Evolutionary conservation across 768 basidiomycete species (phyloP).

Genomic region (Neoboletus magnificus): DNA sequence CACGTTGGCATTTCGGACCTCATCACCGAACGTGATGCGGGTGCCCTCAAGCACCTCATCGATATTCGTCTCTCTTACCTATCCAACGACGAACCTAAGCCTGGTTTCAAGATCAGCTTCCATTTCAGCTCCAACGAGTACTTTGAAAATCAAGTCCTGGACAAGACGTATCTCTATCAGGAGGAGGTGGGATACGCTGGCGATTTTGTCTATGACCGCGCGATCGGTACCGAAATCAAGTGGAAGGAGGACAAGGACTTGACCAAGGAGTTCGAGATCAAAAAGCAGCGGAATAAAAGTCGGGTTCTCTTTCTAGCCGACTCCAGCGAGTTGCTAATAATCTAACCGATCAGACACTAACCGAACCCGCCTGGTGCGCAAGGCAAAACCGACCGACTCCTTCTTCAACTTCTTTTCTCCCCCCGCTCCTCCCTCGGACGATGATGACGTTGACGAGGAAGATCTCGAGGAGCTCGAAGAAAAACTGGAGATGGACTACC

Average conservation of each 20-base stretch:
- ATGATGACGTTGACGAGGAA: constrained; percentile 73
- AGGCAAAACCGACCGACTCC: constrained; percentile 86
- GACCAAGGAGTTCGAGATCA: constrained; percentile 96
- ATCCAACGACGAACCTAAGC: constrained; percentile 56
- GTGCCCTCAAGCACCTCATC: constrained; percentile 75
- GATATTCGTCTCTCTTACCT: constrained; percentile 84
- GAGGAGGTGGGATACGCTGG: constrained; percentile 93
- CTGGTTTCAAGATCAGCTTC: constrained; percentile 92
- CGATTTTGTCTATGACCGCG: constrained; percentile 95
- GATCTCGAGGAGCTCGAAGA: constrained; percentile 90
- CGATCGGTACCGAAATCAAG: constrained; percentile 86
- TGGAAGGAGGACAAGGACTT: constrained; percentile 99
- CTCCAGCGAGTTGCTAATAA: background rate
- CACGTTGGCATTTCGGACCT: constrained; percentile 82
- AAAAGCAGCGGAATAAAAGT: constrained; percentile 99
- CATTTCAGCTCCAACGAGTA: constrained; percentile 78
- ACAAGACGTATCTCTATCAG: constrained; percentile 93
- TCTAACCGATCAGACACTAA: constrained; percentile 59
- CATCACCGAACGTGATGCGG: constrained; percentile 91
- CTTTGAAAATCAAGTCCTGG: constrained; percentile 80
- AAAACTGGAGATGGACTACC: constrained; percentile 94
- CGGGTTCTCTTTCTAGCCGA: background rate
- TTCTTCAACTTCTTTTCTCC: constrained; percentile 99
- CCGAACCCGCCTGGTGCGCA: constrained; percentile 77
- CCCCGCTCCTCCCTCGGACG: constrained; percentile 68